Evolutionary conservation across 441 rosid species (phyloP), one percentile per base, ranked within the genome.

Genomic region (Melastoma candidum): DNA sequence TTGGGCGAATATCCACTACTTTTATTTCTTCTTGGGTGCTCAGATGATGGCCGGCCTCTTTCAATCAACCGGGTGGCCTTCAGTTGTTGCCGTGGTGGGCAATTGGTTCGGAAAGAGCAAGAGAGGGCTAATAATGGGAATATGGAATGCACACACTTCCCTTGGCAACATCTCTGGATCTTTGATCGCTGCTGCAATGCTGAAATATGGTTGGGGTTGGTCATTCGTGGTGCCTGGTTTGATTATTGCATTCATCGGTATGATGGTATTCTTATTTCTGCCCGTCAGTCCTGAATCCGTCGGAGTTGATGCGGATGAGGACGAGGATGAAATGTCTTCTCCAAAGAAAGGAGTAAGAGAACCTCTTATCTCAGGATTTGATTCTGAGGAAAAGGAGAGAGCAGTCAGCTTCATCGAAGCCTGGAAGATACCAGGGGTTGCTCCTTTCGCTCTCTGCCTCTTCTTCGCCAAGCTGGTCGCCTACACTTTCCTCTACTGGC

Each of bases 71-170:
- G 97, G 98, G 24, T 92, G 98, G 98, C 98, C 98, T 48, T 92
- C 95, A 0, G 97, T 92, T 24, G 98, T 92, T 54, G 97, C 98
- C 12, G 95, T 88, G 10, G 85, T 92, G 12, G 97, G 95, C 0
- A 85, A 88, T 46, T 92, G 98, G 98, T 92, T 79, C 56, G 82
- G 87, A 53, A 88, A 88, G 79, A 79, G 71, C 63, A 92, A 85
- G 74, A 81, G 98, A 73, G 98, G 97, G 0, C 58, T 92, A 57
- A 81, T 92, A 6, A 88, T 88, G 98, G 98, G 98, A 3, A 79
- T 92, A 59, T 92, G 98, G 98, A 92, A 92, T 71, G 95, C 98
- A 11, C 95, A 92, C 44, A 92, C 98, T n/a, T 92, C 98, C n/a
- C 57, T 87, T 43, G 98, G 98, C 12, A 92, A 87, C 76, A 87